These are phyloP conservation scores for Pyrus hybrid DNA, from an alignment of 331 rosid genomes.

Conservation along the genomic window DNA sequence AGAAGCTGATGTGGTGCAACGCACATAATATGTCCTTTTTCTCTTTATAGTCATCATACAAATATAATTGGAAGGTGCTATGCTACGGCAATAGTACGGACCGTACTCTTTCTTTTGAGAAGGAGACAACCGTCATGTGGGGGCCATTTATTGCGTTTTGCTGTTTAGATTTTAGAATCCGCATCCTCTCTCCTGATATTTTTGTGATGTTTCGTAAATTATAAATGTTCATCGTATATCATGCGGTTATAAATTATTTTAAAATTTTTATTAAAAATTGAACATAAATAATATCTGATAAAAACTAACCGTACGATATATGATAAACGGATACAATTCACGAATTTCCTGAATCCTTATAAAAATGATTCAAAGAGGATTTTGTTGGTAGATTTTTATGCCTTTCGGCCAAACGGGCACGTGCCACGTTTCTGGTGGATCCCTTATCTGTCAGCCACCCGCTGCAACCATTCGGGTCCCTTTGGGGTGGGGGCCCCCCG, in stretches of 20 bases:
- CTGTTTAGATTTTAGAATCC: background rate
- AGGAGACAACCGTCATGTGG: slow-evolving; percentile 28
- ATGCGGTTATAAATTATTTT: no score
- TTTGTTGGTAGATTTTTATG: no score
- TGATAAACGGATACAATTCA: no score
- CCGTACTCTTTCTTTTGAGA: slow-evolving; percentile 18
- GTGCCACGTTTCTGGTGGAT: background rate
- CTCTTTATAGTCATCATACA: background rate
- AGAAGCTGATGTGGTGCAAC: background rate
- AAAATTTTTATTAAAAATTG: no score
- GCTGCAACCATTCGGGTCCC: background rate
- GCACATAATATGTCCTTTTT: background rate
- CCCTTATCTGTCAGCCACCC: background rate
- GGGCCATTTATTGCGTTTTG: background rate
- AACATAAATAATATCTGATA: no score
- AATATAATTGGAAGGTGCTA: background rate
- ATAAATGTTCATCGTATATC: no score
- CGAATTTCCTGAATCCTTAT: no score
- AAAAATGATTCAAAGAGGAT: no score
- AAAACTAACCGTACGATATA: no score
- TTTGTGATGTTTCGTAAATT: no score
- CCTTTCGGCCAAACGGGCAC: background rate
- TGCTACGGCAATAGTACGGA: slow-evolving; percentile 43
- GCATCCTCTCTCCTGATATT: no score
- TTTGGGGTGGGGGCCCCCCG: no score